Base-by-base conservation (phyloP, 345 rosid genomes). In the Lenwebbia sp. region DNA sequence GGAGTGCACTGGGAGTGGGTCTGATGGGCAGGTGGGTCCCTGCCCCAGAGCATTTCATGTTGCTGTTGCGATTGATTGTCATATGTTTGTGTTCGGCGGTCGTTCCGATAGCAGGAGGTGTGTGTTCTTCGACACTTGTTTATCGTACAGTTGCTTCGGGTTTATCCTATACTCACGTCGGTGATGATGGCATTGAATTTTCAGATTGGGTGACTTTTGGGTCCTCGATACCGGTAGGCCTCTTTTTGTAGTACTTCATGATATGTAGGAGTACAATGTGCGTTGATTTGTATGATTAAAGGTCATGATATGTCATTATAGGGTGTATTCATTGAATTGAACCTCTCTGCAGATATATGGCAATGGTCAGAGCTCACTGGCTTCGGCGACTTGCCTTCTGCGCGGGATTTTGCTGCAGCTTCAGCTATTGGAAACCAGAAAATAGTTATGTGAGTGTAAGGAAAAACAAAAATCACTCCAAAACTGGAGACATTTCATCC, bases 41-140 rank as follows among this genome's bases (percentile, higher is more conserved):
- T 86, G 91, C 56, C 93, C 98, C 4, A 93, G 99, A 82, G 99
- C 99, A 15, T 97, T 97, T 93, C 99, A 97, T 90, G 93, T 95
- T 91, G 95, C 99, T 78, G 93, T 95, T 88, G 90, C 96, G 76
- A 96, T 97, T 88, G 99, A 97, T 89, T 95, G 99, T 65, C 92
- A 95, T 87, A 96, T 97, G 98, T 96, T 97, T 91, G 90, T 97
- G 90, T 96, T 97, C 90, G 99, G 99, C 85, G 99, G 99, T n/a
- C 94, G 98, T 51, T 92, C 88, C 90, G 92, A 95, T 90, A 83
- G 89, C 89, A 93, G 89, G 92, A 94, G 99, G 99, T 97, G 84
- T 52, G 70, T 86, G 54, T 58, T 65, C 78, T 40, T 70, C 21
- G 13, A 33, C 44, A 33, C 78, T 70, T 33, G 78, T 70, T 70